phyloP scores from a whole-genome alignment of 2,329 filamentous ascomycete species.

The Diaporthe aspalathi region DNA sequence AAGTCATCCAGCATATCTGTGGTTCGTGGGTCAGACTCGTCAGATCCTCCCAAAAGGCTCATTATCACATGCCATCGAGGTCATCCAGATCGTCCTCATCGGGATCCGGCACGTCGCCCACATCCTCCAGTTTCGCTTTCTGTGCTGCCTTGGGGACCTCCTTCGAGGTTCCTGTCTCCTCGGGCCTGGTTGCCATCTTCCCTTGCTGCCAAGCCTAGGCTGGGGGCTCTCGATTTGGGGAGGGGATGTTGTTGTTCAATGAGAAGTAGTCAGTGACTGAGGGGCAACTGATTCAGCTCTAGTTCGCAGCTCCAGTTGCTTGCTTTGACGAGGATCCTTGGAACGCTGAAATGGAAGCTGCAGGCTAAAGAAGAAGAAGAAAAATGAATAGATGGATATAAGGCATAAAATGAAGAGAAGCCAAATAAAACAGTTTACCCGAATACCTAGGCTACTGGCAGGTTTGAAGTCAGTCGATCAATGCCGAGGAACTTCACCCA shows the following conservation, averaged over 20 bases:
- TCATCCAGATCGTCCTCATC: conserved; percentile 95
- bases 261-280: conserved; percentile 14
- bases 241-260: neutral
- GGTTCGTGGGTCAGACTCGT: conserved; percentile 36
- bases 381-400: neutral
- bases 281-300: conserved; percentile 14
- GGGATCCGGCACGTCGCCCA: conserved; percentile 80
- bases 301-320: neutral
- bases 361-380: neutral
- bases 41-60: neutral
- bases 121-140: conserved; percentile 44
- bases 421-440: neutral
- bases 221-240: neutral
- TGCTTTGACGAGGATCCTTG: neutral
- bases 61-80: conserved; percentile 75
- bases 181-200: conserved; percentile 42
- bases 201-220: neutral
- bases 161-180: conserved; percentile 36
- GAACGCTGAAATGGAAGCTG: neutral
- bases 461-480: conserved; percentile 5
- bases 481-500: conserved; percentile 32
- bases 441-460: conserved; percentile 8
- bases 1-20: conserved; percentile 95
- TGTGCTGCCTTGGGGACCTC: conserved; percentile 44
- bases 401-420: conserved; percentile 12